Conservation (phyloP, 768 basidiomycete genomes). For the Pisolithus microcarpus region DNA sequence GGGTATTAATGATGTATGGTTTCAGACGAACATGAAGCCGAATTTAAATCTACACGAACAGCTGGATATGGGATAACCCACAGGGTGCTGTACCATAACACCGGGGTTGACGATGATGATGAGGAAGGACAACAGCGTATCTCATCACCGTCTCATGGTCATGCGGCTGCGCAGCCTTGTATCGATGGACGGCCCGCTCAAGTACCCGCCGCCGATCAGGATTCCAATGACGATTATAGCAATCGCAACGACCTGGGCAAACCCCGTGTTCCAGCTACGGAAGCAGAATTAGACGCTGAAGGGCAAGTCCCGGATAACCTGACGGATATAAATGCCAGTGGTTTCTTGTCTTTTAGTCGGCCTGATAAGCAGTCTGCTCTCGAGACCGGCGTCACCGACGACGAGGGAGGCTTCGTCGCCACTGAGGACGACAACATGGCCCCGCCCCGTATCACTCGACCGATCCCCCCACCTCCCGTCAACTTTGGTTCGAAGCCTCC, state of each 20-base stretch:
- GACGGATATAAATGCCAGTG: neutral
- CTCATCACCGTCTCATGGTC: neutral
- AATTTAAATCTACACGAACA: conserved; percentile 7
- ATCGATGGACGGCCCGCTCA: neutral
- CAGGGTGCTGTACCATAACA: conserved; percentile 4
- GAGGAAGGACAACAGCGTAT: conserved; percentile 1
- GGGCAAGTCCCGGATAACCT: neutral
- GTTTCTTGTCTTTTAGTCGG: neutral
- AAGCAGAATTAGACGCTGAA: neutral
- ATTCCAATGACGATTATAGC: neutral
- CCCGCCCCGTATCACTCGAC: conserved; percentile 26
- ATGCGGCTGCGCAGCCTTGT: neutral
- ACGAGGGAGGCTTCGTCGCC: neutral
- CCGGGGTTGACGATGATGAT: conserved; percentile 1
- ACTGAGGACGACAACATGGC: conserved; percentile 19
- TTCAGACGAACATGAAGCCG: conserved; percentile 15
- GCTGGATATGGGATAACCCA: conserved; percentile 1
- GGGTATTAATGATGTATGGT: conserved; percentile 26
- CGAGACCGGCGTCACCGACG: conserved; percentile 10
- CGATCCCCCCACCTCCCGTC: conserved; percentile 28
- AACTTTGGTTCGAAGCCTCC: conserved; percentile 17
- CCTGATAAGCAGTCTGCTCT: neutral
- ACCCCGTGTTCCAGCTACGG: neutral
- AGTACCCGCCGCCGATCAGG: no score
- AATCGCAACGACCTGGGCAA: neutral